phyloP scores from a whole-genome alignment of 306 rosid genomes.

The Sicyos baderoa region DNA sequence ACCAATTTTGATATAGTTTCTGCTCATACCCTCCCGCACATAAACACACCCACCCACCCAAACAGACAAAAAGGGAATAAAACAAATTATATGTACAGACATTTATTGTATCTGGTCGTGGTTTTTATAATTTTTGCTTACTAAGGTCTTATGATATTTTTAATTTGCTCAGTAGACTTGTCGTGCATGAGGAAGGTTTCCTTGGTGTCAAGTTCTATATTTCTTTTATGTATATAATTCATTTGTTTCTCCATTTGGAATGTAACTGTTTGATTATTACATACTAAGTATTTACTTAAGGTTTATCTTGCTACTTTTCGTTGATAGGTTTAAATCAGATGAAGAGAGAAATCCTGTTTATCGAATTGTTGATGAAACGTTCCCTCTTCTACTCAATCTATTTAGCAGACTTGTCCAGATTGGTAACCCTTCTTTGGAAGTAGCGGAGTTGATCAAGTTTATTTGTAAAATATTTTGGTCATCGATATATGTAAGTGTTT shows the following conservation, averaged over 20 bases:
- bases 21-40: background rate
- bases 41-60: background rate
- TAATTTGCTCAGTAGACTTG: slow-evolving; percentile 7
- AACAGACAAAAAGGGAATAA: background rate
- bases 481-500: slow-evolving; percentile 72
- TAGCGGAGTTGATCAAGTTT: slow-evolving; percentile 88
- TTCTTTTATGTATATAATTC: background rate
- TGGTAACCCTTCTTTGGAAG: slow-evolving; percentile 71
- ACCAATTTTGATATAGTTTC: background rate
- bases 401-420: slow-evolving; percentile 76
- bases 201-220: background rate
- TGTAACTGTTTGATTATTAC: background rate
- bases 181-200: background rate
- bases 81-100: background rate
- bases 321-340: slow-evolving; percentile 89
- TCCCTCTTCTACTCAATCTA: slow-evolving; percentile 77
- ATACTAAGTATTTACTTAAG: background rate
- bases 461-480: slow-evolving; percentile 99
- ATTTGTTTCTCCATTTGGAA: background rate
- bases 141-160: background rate
- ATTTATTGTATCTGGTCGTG: background rate
- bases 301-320: background rate
- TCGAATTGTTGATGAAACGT: slow-evolving; percentile 86
- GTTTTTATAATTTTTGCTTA: background rate
- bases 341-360: slow-evolving; percentile 83